A percentile compares a stretch with the other conserved stretches of the same genome.
These are phyloP conservation scores for Rostrohypoxylon terebratum DNA, from an alignment of 495 filamentous ascomycete genomes.

Conservation along the genomic window DNA sequence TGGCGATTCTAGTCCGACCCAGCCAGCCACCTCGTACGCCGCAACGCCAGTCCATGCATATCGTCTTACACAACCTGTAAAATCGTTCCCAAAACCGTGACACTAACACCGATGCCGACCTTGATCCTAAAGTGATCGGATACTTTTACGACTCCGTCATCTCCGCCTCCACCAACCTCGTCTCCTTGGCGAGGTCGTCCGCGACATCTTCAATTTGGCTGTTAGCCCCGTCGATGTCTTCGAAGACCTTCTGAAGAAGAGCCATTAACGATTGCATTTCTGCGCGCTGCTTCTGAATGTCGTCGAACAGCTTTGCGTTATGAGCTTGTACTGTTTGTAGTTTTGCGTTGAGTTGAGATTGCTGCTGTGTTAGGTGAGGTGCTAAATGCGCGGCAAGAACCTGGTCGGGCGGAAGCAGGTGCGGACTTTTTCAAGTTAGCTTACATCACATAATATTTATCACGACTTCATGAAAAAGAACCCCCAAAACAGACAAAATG, in stretches of 20 bases:
- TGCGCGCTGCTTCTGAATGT: slow-evolving; percentile 72
- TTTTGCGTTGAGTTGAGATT: slow-evolving; percentile 68
- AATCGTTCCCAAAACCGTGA: slow-evolving; percentile 3
- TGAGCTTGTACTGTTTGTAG: slow-evolving; percentile 71
- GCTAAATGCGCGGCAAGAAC: slow-evolving; percentile 77
- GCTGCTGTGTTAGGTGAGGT: slow-evolving; percentile 72
- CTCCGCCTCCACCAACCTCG: slow-evolving; percentile 60
- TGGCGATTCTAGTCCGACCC: neutral
- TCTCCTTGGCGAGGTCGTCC: slow-evolving; percentile 61
- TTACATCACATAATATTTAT: neutral
- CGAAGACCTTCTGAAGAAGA: slow-evolving; percentile 72
- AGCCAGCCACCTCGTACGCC: slow-evolving; percentile 29
- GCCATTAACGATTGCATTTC: slow-evolving; percentile 78
- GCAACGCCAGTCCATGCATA: slow-evolving; percentile 31
- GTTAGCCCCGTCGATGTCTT: slow-evolving; percentile 76
- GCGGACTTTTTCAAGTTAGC: slow-evolving; percentile 65
- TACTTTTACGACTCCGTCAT: slow-evolving; percentile 46
- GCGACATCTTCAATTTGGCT: slow-evolving; percentile 58
- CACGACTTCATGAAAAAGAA: slow-evolving; percentile 2
- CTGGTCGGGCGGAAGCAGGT: slow-evolving; percentile 75
- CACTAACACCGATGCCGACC: neutral
- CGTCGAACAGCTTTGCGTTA: slow-evolving; percentile 72
- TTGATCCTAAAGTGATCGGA: neutral
- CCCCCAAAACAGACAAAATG: neutral
- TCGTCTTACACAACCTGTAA: slow-evolving; percentile 16